Evolutionary conservation across 441 rosid species (phyloP).

Genomic region (Brassica hybrid): DNA sequence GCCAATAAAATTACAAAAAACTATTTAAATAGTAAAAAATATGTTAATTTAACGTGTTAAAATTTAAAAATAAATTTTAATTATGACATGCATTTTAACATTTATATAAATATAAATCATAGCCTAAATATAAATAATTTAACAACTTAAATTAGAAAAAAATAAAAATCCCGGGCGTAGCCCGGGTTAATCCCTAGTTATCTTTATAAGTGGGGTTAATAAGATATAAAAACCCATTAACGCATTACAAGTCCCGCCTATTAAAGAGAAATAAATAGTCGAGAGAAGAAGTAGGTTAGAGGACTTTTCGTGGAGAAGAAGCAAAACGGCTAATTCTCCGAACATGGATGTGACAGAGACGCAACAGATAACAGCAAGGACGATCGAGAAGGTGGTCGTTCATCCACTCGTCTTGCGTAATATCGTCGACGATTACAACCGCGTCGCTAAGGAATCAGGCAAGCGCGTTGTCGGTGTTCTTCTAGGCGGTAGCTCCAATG

Average conservation of each 20-base stretch:
- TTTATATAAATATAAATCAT: no score
- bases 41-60: no score
- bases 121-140: no score
- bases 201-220: not conserved
- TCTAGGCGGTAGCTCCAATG: conserved; percentile 31
- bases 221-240: not conserved
- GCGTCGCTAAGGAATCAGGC: conserved; percentile 83
- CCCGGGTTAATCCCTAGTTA: no score
- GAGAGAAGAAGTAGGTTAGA: not conserved
- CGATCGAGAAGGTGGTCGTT: conserved; percentile 83
- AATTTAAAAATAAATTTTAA: no score
- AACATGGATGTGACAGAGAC: conserved; percentile 83
- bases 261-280: not conserved
- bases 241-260: not conserved
- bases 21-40: no score
- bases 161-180: no score
- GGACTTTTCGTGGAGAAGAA: not conserved
- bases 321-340: not conserved
- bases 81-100: no score
- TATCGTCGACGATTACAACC: conserved; percentile 84
- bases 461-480: conserved; percentile 84
- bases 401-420: conserved; percentile 90
- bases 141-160: no score
- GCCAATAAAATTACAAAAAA: no score
- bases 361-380: conserved; percentile 68